These are phyloP conservation scores for Calocera cornea DNA, from an alignment of 768 basidiomycete genomes.

Conservation along the genomic window DNA sequence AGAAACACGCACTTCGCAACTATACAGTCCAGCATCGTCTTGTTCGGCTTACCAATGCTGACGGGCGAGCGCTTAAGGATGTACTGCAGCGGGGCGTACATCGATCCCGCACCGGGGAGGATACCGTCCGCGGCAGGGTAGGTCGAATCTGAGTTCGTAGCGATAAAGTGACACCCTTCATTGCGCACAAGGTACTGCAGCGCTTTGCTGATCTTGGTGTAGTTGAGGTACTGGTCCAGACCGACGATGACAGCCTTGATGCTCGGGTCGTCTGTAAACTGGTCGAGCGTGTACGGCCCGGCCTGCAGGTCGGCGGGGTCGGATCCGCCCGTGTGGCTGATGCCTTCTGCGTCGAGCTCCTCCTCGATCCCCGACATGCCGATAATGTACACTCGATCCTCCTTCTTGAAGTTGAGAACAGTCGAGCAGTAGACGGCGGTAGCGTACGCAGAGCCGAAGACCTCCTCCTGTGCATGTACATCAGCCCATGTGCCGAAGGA, in stretches of 20 bases:
- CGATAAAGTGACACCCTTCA: conserved; percentile 68
- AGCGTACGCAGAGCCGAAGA: conserved; percentile 89
- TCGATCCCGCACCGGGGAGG: conserved; percentile 73
- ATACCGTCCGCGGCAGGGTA: conserved; percentile 58
- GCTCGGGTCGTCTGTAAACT: conserved; percentile 59
- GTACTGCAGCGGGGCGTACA: conserved; percentile 69
- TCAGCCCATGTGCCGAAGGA: background rate
- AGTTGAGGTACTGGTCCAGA: conserved; percentile 73
- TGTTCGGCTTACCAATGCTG: conserved; percentile 81
- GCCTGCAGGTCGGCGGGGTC: conserved; percentile 74
- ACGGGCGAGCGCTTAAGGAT: conserved; percentile 58
- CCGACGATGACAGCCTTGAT: conserved; percentile 94
- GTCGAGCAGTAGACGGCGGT: conserved; percentile 75
- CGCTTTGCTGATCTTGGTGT: conserved; percentile 87
- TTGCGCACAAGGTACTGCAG: conserved; percentile 79
- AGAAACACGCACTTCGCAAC: conserved; percentile 43
- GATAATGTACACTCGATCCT: conserved; percentile 92
- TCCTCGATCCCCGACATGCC: conserved; percentile 87
- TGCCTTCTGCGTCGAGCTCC: conserved; percentile 78
- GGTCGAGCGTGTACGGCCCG: conserved; percentile 47
- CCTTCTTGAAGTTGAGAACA: conserved; percentile 74
- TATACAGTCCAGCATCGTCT: conserved; percentile 87
- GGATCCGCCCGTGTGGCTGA: conserved; percentile 68
- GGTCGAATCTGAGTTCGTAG: conserved; percentile 86
- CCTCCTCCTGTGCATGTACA: conserved; percentile 57